Conservation (phyloP, 2,329 filamentous ascomycete genomes). For the Curvularia sp. region DNA sequence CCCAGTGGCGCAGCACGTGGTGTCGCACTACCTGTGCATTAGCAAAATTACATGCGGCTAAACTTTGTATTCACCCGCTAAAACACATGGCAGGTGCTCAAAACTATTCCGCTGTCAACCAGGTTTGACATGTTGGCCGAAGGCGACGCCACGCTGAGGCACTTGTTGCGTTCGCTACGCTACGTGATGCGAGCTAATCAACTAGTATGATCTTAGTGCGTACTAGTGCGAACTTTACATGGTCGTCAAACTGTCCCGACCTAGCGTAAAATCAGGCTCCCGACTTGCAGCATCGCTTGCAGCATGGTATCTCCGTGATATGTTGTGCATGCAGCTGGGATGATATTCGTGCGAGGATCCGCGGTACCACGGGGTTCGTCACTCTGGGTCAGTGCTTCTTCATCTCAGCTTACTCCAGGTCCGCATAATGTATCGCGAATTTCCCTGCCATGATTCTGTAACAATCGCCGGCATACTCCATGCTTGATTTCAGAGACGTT, state of each 20-base stretch:
- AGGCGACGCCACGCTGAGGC: slow-evolving; percentile 11
- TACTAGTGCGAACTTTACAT: slow-evolving; percentile 19
- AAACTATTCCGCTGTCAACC: slow-evolving; percentile 31
- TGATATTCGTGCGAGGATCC: background rate
- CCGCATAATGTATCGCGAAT: background rate
- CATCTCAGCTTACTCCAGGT: slow-evolving; percentile 8
- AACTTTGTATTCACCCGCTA: slow-evolving; percentile 19
- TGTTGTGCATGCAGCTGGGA: slow-evolving; percentile 1
- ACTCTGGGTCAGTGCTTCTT: slow-evolving; percentile 3
- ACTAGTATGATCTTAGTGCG: slow-evolving; percentile 8
- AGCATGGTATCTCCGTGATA: slow-evolving; percentile 2
- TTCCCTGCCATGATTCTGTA: background rate
- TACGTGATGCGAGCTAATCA: slow-evolving; percentile 10
- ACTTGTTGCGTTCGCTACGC: slow-evolving; percentile 7
- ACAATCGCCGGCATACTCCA: background rate
- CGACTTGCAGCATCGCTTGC: background rate
- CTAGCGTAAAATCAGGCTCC: slow-evolving; percentile 6
- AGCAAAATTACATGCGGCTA: slow-evolving; percentile 22
- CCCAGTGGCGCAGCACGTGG: slow-evolving; percentile 24
- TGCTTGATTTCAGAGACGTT: background rate
- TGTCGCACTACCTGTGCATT: slow-evolving; percentile 26
- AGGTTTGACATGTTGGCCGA: slow-evolving; percentile 24
- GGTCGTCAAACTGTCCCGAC: slow-evolving; percentile 25
- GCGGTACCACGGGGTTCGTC: background rate
- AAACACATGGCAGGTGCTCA: slow-evolving; percentile 21